A percentile compares a stretch with the other conserved stretches of the same genome.
Evolutionary conservation across 495 filamentous ascomycete genomes (phyloP).

Genomic region (Bacidia rubella): DNA sequence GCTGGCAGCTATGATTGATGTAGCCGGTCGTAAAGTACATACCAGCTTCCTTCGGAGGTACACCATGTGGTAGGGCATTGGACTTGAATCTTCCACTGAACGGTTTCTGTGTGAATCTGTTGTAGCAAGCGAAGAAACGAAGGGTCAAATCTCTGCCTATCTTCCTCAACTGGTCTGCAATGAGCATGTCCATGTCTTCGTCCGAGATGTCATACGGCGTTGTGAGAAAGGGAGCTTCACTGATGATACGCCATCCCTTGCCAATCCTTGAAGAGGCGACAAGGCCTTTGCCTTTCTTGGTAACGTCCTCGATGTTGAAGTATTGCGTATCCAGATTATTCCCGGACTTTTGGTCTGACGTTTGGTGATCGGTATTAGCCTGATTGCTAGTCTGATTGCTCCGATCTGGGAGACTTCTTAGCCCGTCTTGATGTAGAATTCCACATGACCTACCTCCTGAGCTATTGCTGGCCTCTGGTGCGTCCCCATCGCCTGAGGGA

Average conservation of each 20-base stretch:
- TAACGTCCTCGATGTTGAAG: too few relatives aligned
- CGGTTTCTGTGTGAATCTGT: constrained; percentile 23
- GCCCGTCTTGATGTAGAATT: too few relatives aligned
- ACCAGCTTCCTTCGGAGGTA: constrained; percentile 20
- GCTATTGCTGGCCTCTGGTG: too few relatives aligned
- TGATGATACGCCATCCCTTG: not conserved
- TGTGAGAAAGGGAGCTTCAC: not conserved
- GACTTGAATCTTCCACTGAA: constrained; percentile 24
- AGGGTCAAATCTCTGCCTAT: constrained; percentile 23
- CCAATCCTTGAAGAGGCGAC: not conserved
- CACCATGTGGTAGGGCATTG: constrained; percentile 27
- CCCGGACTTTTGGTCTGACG: too few relatives aligned
- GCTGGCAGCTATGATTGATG: constrained; percentile 31
- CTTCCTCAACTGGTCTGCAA: not conserved
- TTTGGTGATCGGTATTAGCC: too few relatives aligned
- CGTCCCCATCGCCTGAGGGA: too few relatives aligned
- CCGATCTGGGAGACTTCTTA: too few relatives aligned
- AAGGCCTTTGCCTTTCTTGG: not conserved
- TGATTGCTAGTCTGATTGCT: too few relatives aligned
- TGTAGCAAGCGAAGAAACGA: constrained; percentile 30
- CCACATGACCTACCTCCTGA: too few relatives aligned
- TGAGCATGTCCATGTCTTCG: not conserved
- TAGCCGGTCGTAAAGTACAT: constrained; percentile 25
- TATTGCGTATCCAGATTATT: too few relatives aligned
- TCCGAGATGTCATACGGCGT: too few relatives aligned